A percentile compares a stretch with the other conserved stretches of the same genome.
These are phyloP conservation scores for Aspergillus hortae DNA, from an alignment of 2,329 filamentous ascomycete genomes.

Conservation along the genomic window DNA sequence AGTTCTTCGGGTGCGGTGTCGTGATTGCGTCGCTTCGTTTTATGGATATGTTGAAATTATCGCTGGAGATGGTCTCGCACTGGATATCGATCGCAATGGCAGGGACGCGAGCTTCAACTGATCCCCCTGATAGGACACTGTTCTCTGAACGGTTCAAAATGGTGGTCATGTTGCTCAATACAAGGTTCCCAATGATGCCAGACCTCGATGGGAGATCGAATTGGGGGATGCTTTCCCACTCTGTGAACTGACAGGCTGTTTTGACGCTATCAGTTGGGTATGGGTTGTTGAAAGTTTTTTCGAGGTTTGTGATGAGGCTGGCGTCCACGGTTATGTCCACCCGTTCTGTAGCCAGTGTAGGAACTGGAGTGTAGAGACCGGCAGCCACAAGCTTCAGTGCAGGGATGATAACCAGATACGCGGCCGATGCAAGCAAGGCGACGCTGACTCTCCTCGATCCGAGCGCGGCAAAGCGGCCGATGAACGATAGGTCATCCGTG, in stretches of 20 bases:
- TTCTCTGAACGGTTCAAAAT: not conserved
- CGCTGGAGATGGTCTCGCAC: not conserved
- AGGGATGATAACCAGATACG: not conserved
- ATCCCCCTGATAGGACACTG: not conserved
- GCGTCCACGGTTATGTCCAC: not conserved
- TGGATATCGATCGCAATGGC: constrained; percentile 1
- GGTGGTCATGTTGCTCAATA: not conserved
- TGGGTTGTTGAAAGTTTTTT: not conserved
- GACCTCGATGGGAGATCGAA: not conserved
- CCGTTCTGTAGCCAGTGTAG: not conserved
- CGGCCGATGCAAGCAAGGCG: not conserved
- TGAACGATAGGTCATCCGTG: not conserved
- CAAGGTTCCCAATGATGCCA: not conserved
- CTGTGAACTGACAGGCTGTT: not conserved
- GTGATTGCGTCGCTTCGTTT: not conserved
- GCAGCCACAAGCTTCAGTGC: not conserved
- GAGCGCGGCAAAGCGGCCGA: not conserved
- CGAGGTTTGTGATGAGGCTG: not conserved
- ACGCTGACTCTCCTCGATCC: not conserved
- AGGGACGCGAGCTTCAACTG: not conserved
- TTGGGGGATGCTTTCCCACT: not conserved
- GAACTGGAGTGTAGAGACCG: not conserved
- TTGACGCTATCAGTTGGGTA: not conserved
- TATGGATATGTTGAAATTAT: not conserved
- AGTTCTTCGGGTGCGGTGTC: not conserved